A percentile compares a stretch with the other conserved stretches of the same genome.
phyloP scores from a whole-genome alignment of 2,329 filamentous ascomycete genomes.

The Penicillium vulpinum region DNA sequence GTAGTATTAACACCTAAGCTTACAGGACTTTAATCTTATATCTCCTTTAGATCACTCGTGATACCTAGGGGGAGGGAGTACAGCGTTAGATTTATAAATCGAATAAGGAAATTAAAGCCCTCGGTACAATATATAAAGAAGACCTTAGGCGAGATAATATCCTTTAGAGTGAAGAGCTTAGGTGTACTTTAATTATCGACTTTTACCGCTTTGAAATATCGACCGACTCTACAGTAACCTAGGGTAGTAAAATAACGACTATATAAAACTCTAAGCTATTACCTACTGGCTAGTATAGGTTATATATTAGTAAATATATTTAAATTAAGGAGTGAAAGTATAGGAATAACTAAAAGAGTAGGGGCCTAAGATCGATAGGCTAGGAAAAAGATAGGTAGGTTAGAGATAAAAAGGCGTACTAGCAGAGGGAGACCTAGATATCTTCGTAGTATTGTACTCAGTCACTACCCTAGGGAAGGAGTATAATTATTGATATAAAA shows the following conservation, averaged over 20 bases:
- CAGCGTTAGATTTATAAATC: neutral
- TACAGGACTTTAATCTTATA: too few relatives aligned
- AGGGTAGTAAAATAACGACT: neutral
- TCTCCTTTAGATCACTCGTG: too few relatives aligned
- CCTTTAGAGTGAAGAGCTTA: conserved; percentile 27
- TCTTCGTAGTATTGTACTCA: neutral
- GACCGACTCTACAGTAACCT: neutral
- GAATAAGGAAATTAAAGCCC: neutral
- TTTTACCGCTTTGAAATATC: conserved; percentile 21
- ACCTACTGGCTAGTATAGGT: too few relatives aligned
- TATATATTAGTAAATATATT: too few relatives aligned
- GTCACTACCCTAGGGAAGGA: conserved; percentile 1
- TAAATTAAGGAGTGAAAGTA: too few relatives aligned
- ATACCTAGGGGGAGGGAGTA: too few relatives aligned
- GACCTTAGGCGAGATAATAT: conserved; percentile 25
- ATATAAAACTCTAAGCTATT: too few relatives aligned
- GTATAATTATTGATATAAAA: neutral
- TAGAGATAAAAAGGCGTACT: neutral
- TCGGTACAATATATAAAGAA: conserved; percentile 19
- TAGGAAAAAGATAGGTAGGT: too few relatives aligned
- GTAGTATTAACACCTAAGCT: too few relatives aligned
- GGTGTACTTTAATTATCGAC: conserved; percentile 25
- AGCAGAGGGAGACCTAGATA: neutral
- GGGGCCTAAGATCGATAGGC: too few relatives aligned
- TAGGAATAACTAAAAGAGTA: too few relatives aligned